These are phyloP conservation scores for Pleurotus ostreatus DNA, from an alignment of 768 basidiomycete genomes.

Conservation along the genomic window DNA sequence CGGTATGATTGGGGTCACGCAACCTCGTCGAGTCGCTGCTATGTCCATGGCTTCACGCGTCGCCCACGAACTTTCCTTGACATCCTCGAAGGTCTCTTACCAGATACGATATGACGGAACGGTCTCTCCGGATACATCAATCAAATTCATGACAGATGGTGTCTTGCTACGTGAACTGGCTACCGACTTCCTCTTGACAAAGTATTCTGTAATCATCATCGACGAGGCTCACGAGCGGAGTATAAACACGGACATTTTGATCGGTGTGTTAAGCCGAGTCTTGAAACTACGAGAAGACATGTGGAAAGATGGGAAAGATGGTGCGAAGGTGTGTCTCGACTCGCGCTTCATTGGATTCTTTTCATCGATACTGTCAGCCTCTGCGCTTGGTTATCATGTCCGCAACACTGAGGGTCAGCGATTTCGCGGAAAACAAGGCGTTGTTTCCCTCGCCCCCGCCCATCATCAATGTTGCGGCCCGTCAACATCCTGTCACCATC, in stretches of 20 bases:
- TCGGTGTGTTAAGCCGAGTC: slow-evolving; percentile 94
- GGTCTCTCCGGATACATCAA: slow-evolving; percentile 81
- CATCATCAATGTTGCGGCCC: slow-evolving; percentile 81
- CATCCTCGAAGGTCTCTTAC: slow-evolving; percentile 82
- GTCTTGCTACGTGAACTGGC: slow-evolving; percentile 91
- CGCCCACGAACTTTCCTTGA: slow-evolving; percentile 85
- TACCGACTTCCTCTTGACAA: slow-evolving; percentile 87
- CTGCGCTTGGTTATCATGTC: slow-evolving; percentile 97
- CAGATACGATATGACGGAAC: slow-evolving; percentile 98
- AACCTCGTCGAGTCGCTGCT: slow-evolving; percentile 95
- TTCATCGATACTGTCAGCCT: slow-evolving; percentile 44
- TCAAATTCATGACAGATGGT: slow-evolving; percentile 99
- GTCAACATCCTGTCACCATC: slow-evolving; percentile 92
- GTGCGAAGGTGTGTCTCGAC: slow-evolving; percentile 52
- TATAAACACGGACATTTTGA: slow-evolving; percentile 96
- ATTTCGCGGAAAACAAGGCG: slow-evolving; percentile 83
- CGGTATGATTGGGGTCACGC: slow-evolving; percentile 97
- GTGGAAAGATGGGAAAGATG: slow-evolving; percentile 78
- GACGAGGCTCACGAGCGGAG: slow-evolving; percentile 98
- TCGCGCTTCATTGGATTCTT: too few species aligned
- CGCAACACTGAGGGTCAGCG: slow-evolving; percentile 89
- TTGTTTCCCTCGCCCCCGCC: slow-evolving; percentile 87
- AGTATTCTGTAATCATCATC: slow-evolving; percentile 92
- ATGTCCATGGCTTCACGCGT: slow-evolving; percentile 95
- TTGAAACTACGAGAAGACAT: slow-evolving; percentile 83